Percentiles rank a stretch among this genome's conserved stretches.
These are phyloP conservation scores for Conticribra weissflogii DNA, from an alignment of 108 stramenopile species.

Conservation along the genomic window DNA sequence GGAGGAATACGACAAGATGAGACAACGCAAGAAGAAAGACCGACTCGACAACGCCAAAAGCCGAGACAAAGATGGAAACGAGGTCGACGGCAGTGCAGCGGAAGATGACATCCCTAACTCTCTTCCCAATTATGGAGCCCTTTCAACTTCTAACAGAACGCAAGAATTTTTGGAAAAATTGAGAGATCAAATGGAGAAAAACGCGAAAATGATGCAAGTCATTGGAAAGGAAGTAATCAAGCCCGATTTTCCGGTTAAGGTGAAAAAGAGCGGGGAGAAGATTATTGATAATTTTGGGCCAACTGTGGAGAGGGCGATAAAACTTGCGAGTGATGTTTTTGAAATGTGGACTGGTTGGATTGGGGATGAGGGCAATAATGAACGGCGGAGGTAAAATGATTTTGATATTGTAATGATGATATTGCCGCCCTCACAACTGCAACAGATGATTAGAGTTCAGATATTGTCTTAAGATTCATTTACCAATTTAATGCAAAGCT, in stretches of 20 bases:
- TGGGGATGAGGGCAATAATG: slow-evolving; percentile 1
- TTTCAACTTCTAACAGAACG: slow-evolving; percentile 5
- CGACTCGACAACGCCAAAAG: slow-evolving; percentile 24
- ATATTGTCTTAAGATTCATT: no score
- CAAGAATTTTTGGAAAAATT: slow-evolving; percentile 35
- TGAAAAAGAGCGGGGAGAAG: slow-evolving; percentile 22
- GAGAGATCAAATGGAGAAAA: slow-evolving; percentile 40
- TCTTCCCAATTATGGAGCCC: slow-evolving; percentile 2
- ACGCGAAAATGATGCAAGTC: slow-evolving; percentile 34
- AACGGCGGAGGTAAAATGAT: slow-evolving; percentile 5
- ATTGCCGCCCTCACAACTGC: no score
- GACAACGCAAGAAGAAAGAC: slow-evolving; percentile 22
- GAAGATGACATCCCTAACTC: background rate
- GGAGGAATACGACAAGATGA: slow-evolving; percentile 32
- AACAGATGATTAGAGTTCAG: no score
- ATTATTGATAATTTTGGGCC: slow-evolving; percentile 41
- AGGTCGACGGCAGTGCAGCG: background rate
- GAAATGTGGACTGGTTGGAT: slow-evolving; percentile 28
- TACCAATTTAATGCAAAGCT: no score
- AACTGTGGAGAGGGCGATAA: slow-evolving; percentile 40
- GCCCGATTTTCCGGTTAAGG: slow-evolving; percentile 33
- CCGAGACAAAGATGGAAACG: slow-evolving; percentile 5
- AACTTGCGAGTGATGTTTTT: slow-evolving; percentile 44
- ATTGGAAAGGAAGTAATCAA: slow-evolving; percentile 24
- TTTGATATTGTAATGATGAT: background rate